These are phyloP conservation scores for Colletotrichum truncatum DNA, from an alignment of 2,329 filamentous ascomycete genomes.

Conservation along the genomic window DNA sequence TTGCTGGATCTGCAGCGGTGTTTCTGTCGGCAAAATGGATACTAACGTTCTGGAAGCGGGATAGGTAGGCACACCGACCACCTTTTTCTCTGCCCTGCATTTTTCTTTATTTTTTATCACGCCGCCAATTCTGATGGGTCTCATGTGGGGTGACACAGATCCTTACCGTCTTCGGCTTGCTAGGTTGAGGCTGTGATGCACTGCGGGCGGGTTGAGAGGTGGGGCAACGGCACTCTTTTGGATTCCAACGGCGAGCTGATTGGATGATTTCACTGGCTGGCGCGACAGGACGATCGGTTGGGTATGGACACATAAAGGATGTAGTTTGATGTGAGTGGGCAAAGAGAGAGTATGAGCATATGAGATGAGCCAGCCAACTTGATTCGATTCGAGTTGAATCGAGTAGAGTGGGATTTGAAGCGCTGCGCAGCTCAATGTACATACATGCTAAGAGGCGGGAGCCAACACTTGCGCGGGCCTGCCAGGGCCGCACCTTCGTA, in stretches of 20 bases:
- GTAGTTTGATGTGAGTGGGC: too few species aligned
- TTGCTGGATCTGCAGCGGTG: too few species aligned
- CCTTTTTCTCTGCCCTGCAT: neutral
- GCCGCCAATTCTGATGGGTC: neutral
- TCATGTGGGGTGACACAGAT: neutral
- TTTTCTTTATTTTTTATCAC: neutral
- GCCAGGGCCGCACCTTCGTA: neutral
- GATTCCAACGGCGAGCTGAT: neutral
- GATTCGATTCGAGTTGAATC: neutral
- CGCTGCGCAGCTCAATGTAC: neutral
- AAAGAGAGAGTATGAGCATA: too few species aligned
- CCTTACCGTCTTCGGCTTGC: conserved; percentile 1
- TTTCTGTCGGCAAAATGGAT: too few species aligned
- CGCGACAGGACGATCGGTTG: neutral
- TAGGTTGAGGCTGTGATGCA: conserved; percentile 7
- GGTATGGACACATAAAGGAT: neutral
- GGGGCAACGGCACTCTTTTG: conserved; percentile 2
- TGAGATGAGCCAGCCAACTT: neutral
- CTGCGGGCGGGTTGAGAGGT: neutral
- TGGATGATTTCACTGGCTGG: neutral
- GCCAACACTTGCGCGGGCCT: too few species aligned
- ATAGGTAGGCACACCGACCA: neutral
- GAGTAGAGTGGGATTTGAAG: neutral
- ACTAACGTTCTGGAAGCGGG: too few species aligned
- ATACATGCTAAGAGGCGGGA: neutral